Conservation (phyloP, 805 yeast species). For the Metschnikowia kofuensis region DNA sequence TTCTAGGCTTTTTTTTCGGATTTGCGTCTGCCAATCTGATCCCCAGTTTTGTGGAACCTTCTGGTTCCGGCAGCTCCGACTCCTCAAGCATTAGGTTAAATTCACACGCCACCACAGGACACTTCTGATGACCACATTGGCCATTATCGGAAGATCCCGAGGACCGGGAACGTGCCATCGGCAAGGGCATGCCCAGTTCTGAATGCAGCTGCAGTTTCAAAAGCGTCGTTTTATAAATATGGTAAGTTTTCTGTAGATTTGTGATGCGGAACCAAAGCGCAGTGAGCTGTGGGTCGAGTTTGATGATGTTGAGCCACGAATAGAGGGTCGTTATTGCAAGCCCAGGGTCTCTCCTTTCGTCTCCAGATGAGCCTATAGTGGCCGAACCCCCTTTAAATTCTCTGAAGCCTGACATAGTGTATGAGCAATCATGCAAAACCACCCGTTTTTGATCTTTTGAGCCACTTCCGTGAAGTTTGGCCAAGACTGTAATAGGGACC, state of each 20-base stretch:
- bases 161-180: background rate
- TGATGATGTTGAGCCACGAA: constrained; percentile 39
- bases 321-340: constrained; percentile 22
- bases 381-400: too few relatives aligned
- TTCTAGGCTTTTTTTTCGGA: background rate
- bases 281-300: constrained; percentile 39
- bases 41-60: background rate
- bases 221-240: constrained; percentile 30
- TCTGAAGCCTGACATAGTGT: constrained; percentile 13
- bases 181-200: background rate
- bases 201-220: constrained; percentile 7
- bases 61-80: constrained; percentile 4
- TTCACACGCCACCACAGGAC: constrained; percentile 43
- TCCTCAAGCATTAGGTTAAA: constrained; percentile 35
- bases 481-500: constrained; percentile 18
- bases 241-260: constrained; percentile 39
- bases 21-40: background rate
- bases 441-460: constrained; percentile 9
- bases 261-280: constrained; percentile 40
- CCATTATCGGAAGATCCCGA: constrained; percentile 11
- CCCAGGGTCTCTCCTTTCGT: background rate
- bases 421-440: constrained; percentile 19
- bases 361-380: too few relatives aligned
- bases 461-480: constrained; percentile 20
- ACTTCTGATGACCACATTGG: constrained; percentile 19